Evolutionary conservation across 1,139 yeast genomes (phyloP).

Genomic region (Chernovozyma sophiae-reginae): DNA sequence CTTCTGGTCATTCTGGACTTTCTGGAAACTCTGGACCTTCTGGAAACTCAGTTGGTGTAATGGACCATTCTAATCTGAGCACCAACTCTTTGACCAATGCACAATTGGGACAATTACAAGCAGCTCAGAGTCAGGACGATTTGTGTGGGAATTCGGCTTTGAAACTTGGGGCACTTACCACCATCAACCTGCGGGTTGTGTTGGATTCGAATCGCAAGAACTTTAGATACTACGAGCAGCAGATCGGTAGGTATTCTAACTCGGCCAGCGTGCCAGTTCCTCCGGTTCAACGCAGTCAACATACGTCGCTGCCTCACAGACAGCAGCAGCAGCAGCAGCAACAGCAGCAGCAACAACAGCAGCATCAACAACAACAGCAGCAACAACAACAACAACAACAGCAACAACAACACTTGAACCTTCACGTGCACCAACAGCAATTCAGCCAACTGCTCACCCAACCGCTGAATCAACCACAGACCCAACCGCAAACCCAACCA

Average conservation of each 20-base stretch:
- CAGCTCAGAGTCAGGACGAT: constrained; percentile 16
- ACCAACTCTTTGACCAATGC: background rate
- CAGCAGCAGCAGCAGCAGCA: constrained; percentile 2
- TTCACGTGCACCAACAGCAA: constrained; percentile 4
- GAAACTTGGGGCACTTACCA: constrained; percentile 60
- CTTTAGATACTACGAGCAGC: constrained; percentile 14
- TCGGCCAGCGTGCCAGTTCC: constrained; percentile 5
- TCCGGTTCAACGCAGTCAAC: background rate
- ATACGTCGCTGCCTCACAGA: background rate
- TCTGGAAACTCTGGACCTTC: background rate
- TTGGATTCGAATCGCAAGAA: constrained; percentile 51
- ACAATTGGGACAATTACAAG: background rate
- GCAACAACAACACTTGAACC: constrained; percentile 8
- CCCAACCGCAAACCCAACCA: constrained; percentile 8
- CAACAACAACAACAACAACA: constrained; percentile 10
- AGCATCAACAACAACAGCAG: constrained; percentile 4
- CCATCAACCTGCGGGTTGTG: constrained; percentile 59
- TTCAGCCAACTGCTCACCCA: constrained; percentile 12
- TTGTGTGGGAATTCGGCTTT: constrained; percentile 43
- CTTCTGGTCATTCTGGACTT: background rate
- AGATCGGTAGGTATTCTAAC: constrained; percentile 9
- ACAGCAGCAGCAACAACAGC: constrained; percentile 9
- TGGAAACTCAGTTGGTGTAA: background rate
- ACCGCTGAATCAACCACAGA: constrained; percentile 9
- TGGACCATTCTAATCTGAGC: background rate